These are phyloP conservation scores for Syzygium oleosum DNA, from an alignment of 345 rosid species.

Conservation along the genomic window DNA sequence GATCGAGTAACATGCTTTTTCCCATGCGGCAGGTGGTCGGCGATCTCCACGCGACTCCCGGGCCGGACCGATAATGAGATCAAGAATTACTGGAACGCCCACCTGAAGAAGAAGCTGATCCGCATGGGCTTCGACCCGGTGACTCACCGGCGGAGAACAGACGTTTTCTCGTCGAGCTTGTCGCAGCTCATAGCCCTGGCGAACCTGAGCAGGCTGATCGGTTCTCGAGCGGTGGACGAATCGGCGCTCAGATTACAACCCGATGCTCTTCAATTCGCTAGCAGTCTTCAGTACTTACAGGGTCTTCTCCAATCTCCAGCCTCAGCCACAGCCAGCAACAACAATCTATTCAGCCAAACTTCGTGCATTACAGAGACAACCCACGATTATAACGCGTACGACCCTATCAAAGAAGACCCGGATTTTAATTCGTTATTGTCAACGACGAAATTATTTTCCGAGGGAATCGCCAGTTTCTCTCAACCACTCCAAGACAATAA, in stretches of 20 bases:
- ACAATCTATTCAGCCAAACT: background rate
- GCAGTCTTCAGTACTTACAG: background rate
- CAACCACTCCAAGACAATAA: conserved; percentile 5
- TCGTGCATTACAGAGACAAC: background rate
- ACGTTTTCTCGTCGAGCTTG: conserved; percentile 46
- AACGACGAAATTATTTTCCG: background rate
- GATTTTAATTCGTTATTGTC: background rate
- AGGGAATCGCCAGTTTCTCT: background rate
- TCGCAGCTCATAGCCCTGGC: conserved; percentile 24
- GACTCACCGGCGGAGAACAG: conserved; percentile 62
- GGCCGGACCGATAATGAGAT: conserved; percentile 85
- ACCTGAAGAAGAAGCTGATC: conserved; percentile 60
- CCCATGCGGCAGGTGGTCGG: conserved; percentile 49
- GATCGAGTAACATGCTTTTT: background rate
- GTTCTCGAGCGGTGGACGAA: conserved; percentile 19
- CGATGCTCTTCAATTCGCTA: background rate
- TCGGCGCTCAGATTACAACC: background rate
- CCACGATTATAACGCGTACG: background rate
- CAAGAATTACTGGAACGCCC: conserved; percentile 81
- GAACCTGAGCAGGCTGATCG: background rate
- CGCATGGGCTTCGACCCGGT: conserved; percentile 83
- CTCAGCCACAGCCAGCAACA: background rate
- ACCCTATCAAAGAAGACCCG: conserved; percentile 27
- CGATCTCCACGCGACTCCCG: conserved; percentile 67
- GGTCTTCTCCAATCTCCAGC: background rate